phyloP scores from a whole-genome alignment of 495 filamentous ascomycete species.

The Neurospora hispaniola region DNA sequence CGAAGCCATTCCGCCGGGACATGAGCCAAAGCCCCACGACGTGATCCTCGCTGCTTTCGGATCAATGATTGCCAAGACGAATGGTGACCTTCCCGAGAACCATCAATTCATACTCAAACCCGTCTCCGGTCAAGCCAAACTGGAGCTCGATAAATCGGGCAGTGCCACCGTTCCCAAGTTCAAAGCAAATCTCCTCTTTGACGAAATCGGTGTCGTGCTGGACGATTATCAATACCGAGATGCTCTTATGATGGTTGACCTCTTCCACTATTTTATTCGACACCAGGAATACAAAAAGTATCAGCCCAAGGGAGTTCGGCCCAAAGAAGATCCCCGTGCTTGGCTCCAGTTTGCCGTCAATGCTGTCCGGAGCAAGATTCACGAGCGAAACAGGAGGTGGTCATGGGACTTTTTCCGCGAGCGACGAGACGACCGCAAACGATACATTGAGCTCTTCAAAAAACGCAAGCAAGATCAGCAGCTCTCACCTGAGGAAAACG shows the following conservation, averaged over 20 bases:
- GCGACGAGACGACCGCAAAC: conserved; percentile 75
- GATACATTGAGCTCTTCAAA: conserved; percentile 92
- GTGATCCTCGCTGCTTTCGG: conserved; percentile 67
- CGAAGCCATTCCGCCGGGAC: conserved; percentile 50
- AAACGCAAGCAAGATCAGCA: conserved; percentile 73
- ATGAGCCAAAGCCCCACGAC: conserved; percentile 41
- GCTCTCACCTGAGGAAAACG: conserved; percentile 53
- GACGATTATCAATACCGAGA: conserved; percentile 97
- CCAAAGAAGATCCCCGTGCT: conserved; percentile 82
- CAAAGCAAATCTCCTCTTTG: conserved; percentile 83
- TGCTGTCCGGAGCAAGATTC: conserved; percentile 83
- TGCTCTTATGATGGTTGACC: conserved; percentile 90
- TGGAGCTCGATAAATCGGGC: conserved; percentile 88
- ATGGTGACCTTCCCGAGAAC: conserved; percentile 35
- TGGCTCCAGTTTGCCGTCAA: conserved; percentile 88
- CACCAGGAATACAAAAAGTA: conserved; percentile 95
- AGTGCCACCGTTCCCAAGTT: conserved; percentile 71
- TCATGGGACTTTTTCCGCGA: conserved; percentile 92
- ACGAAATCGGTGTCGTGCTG: conserved; percentile 89
- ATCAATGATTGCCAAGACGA: conserved; percentile 61
- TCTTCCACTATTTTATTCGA: conserved; percentile 96
- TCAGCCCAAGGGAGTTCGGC: conserved; percentile 69
- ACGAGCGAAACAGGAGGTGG: conserved; percentile 81
- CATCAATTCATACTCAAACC: conserved; percentile 95
- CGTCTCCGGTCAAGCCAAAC: conserved; percentile 80